Evolutionary conservation across 2,329 filamentous ascomycete species (phyloP).

Genomic region (Penicillium sp.): DNA sequence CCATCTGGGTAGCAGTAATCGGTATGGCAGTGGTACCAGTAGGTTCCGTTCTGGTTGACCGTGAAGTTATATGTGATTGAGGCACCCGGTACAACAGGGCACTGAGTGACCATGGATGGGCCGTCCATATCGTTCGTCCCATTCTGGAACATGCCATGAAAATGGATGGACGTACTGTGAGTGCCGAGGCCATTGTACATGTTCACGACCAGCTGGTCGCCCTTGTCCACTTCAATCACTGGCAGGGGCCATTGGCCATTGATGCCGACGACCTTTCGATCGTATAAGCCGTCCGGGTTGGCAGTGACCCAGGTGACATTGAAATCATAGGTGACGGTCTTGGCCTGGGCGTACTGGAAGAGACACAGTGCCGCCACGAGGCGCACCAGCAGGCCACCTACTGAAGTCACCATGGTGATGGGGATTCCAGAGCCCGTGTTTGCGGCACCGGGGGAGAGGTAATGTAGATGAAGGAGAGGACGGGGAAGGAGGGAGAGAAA

Average conservation of each 20-base stretch:
- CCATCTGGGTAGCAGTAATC: slow-evolving; percentile 71
- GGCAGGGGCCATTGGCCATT: slow-evolving; percentile 78
- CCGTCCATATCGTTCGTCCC: slow-evolving; percentile 79
- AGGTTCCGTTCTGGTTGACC: slow-evolving; percentile 61
- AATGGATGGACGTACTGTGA: slow-evolving; percentile 71
- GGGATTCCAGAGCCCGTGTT: neutral
- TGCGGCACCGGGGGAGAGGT: neutral
- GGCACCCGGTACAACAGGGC: slow-evolving; percentile 25
- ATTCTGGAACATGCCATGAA: slow-evolving; percentile 79
- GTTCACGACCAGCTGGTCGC: slow-evolving; percentile 73
- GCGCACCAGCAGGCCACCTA: slow-evolving; percentile 16
- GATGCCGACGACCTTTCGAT: slow-evolving; percentile 68
- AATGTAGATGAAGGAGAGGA: slow-evolving; percentile 1
- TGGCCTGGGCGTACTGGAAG: slow-evolving; percentile 25
- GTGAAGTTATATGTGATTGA: slow-evolving; percentile 71
- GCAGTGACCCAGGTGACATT: slow-evolving; percentile 62
- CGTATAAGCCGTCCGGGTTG: slow-evolving; percentile 60
- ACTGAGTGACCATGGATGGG: slow-evolving; percentile 71
- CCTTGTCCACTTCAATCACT: slow-evolving; percentile 73
- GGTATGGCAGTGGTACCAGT: slow-evolving; percentile 73
- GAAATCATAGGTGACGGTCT: slow-evolving; percentile 53
- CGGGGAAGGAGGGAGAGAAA: neutral
- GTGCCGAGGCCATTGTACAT: slow-evolving; percentile 71
- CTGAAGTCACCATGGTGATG: slow-evolving; percentile 22
- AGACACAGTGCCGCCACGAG: slow-evolving; percentile 17